Base-by-base conservation (phyloP, 345 rosid species). In the Nasturtium officinale region DNA sequence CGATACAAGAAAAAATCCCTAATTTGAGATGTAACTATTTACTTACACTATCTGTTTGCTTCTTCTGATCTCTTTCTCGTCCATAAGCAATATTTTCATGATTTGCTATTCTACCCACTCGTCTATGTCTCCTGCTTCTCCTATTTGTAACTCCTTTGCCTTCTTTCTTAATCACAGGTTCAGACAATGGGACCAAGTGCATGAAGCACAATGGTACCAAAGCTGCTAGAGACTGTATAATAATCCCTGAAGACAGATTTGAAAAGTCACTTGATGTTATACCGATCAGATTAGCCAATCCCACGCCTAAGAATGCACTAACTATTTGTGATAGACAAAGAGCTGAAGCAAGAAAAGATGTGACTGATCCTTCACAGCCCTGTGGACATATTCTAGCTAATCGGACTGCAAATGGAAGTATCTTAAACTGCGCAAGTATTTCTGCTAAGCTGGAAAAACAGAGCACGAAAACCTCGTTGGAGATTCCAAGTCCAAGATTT, bases 311-410 rank as follows among this genome's bases (percentile, higher is more conserved):
- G 70, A 90, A 82, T 3, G 93, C 98, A 23, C 96, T 73, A 9
- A 86, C 54, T 55, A 90, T 85, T 13, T 94, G 89, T n/a, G 98
- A 90, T 15, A 92, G 74, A 83, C 93, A 87, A 64, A 90, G 43
- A 16, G 83, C 43, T 4, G 98, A 89, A 40, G 97, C 96, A 43
- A 89, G 66, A 77, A 92, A 90, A 21, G 98, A 90, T 26, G 87
- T 89, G n/a, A 92, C 79, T 16, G 98, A 92, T 73, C 96, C 98
- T 84, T 88, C 96, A 61, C 88, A 92, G 1, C 98, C 96, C 67
- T 55, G 80, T 1, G 96, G 98, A 65, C 98, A 90, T 77, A 87
- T 72, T 71, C 79, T 87, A 1, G 83, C 97, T 51, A 90, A 69
- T 32, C 87, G 59, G 25, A 87, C 86, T 12, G 84, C 80, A 60